Evolutionary conservation across 768 basidiomycete genomes (phyloP).

Genomic region (Rhodotorula diobovata): DNA sequence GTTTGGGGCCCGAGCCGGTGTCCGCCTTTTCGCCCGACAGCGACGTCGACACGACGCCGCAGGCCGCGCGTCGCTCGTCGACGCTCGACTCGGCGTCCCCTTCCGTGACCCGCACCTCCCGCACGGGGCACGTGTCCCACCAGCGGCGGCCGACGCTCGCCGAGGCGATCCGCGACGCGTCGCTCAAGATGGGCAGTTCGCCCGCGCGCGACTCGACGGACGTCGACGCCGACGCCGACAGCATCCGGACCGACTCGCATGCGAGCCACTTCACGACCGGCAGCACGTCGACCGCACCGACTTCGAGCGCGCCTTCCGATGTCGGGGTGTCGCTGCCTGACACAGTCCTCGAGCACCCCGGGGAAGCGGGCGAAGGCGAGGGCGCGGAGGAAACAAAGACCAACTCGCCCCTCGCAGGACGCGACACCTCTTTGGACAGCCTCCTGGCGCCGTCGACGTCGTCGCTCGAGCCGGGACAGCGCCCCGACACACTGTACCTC

Average conservation of each 20-base stretch:
- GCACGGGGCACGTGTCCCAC: background rate
- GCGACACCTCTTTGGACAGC: background rate
- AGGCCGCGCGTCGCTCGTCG: slow-evolving; percentile 10
- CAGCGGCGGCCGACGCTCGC: slow-evolving; percentile 35
- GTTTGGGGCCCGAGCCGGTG: slow-evolving; percentile 53
- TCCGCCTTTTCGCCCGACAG: slow-evolving; percentile 5
- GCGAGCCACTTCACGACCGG: background rate
- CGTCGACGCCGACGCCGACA: slow-evolving; percentile 15
- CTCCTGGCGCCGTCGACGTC: slow-evolving; percentile 7
- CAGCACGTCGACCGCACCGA: slow-evolving; percentile 12
- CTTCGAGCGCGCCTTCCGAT: background rate
- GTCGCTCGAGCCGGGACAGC: background rate
- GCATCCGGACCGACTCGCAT: slow-evolving; percentile 7
- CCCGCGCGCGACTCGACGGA: slow-evolving; percentile 11
- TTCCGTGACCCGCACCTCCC: background rate
- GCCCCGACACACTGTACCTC: slow-evolving; percentile 23
- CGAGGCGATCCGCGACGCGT: slow-evolving; percentile 31
- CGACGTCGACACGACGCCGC: slow-evolving; percentile 34
- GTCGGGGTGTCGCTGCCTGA: background rate
- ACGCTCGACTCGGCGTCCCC: background rate
- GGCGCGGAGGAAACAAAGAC: background rate
- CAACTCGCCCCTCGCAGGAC: no score
- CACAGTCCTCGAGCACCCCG: background rate
- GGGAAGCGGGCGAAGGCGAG: background rate
- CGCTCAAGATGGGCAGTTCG: slow-evolving; percentile 20